Evolutionary conservation across 2,329 filamentous ascomycete species (phyloP), one percentile per base, ranked within the genome.

Genomic region (Paraphoma chrysanthemicola): DNA sequence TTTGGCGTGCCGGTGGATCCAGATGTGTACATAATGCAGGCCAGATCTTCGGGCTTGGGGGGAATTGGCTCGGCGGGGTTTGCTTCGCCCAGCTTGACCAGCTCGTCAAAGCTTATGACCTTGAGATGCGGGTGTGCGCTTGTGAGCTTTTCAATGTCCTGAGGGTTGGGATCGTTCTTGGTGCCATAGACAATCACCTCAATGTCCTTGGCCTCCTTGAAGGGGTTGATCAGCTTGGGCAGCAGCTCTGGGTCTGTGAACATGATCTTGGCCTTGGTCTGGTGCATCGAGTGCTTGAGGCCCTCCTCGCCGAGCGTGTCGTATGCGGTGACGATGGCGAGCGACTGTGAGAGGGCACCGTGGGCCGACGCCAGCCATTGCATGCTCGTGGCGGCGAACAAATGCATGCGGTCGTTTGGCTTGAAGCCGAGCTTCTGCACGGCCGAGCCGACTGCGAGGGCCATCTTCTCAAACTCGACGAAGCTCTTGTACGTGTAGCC

Each of bases 321-420:
- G 78, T 97, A 97, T 48, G 93, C 93, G 44, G 94, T 98, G 48
- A 97, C 94, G 65, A 97, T 93, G 56, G 91, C 88, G 75, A 97
- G 87, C 44, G 91, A 93, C 78, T 98, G 94, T 14, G 93, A 93
- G 17, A 88, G 79, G 53, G 86, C 90, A 83, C 84, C 87, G 75
- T 96, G 92, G 45, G 93, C 90, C 69, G 91, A 87, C 52, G 89
- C 87, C 62, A 97, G 84, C 94, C 94, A 98, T 79, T 92, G 86
- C 49, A 88, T 85, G 76, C 90, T 92, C 58, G 68, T 96, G n/a
- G 90, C 86, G 46, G 90, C 93, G 73, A 93, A 96, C 53, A 96
- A 83, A 75, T 96, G 92, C 66, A 96, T 76, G 69, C 85, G 88
- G 75, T 93, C 86, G 14, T 84, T 80, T 56, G 86, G 83, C 60